Base-by-base conservation (phyloP, 306 rosid genomes). In the Delonix regia region DNA sequence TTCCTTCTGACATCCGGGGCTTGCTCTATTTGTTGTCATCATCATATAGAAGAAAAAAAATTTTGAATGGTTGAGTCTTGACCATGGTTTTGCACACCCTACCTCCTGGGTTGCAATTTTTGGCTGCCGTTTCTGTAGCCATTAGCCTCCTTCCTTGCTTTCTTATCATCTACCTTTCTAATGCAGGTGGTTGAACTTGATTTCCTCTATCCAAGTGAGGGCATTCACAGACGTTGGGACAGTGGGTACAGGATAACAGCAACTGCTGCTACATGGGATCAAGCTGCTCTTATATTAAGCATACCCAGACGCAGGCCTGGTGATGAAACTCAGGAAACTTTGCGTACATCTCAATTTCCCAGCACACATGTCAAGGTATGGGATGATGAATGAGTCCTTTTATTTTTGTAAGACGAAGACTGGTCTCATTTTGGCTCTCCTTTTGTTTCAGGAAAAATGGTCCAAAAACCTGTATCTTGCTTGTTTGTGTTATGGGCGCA, bases 191-290 rank as follows among this genome's bases (percentile, higher is more conserved):
- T 92, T 83, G 98, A 94, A 85, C 98, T 94, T 67, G 98, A 94
- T 90, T 94, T 94, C 83, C 97, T 92, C 51, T 94, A 94, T 72
- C 98, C 98, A 18, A 94, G 98, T 69, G 97, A 94, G 65, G 98
- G 98, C 25, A 92, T 94, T 82, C 98, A 94, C 75, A 88, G 94
- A 80, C 90, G 98, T 19, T 94, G 98, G 98, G 98, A 94, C 56
- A 74, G 55, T 71, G 98, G 97, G 38, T 94, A 90, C 80, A 82
- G 97, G 74, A 92, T 94, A 77, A 94, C 97, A 56, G 89, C 98
- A 10, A 87, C 93, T 36, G 98, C 97, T 59, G 96, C 98, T 74
- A 94, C 98, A 75, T 92, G 90, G 93, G 98, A 94, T 84, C 97
- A 94, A 86, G 85, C 97, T 36, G 98, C 98, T 74, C 97, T 94